These are phyloP conservation scores for Baorangia bicolor DNA, from an alignment of 768 basidiomycete genomes.

Conservation along the genomic window DNA sequence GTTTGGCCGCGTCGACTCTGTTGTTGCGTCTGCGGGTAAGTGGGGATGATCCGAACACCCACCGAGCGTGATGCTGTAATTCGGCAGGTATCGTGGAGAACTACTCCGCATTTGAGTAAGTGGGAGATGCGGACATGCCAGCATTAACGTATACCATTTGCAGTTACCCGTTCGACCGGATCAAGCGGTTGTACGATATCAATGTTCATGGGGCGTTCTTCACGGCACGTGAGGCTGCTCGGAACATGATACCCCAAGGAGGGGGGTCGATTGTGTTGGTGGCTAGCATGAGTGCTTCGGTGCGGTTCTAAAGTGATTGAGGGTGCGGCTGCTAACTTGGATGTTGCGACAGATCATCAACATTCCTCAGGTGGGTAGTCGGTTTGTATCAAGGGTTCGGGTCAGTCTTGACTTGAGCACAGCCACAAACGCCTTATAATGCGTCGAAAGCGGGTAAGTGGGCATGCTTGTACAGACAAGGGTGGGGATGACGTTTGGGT, in stretches of 20 bases:
- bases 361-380: slow-evolving; percentile 67
- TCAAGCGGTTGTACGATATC: slow-evolving; percentile 83
- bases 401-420: slow-evolving; percentile 3
- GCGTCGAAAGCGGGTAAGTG: slow-evolving; percentile 84
- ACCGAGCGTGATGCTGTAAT: slow-evolving; percentile 1
- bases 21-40: slow-evolving; percentile 86
- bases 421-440: slow-evolving; percentile 94
- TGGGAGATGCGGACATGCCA: slow-evolving; percentile 5
- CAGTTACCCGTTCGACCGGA: slow-evolving; percentile 84
- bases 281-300: slow-evolving; percentile 88
- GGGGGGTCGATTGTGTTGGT: slow-evolving; percentile 84
- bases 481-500: slow-evolving; percentile 7
- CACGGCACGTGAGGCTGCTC: slow-evolving; percentile 95
- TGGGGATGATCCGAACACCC: slow-evolving; percentile 13
- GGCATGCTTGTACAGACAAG: not conserved
- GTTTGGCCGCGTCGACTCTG: slow-evolving; percentile 73
- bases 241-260: slow-evolving; percentile 81
- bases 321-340: slow-evolving; percentile 5
- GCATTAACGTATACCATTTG: slow-evolving; percentile 8
- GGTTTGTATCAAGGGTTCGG: not conserved
- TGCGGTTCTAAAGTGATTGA: slow-evolving; percentile 37
- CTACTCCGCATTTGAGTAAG: slow-evolving; percentile 80
- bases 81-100: slow-evolving; percentile 79
- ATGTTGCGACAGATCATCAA: slow-evolving; percentile 66
- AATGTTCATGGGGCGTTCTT: slow-evolving; percentile 94